These are phyloP conservation scores for Trichoderma aggressivum DNA, from an alignment of 2,329 filamentous ascomycete species.

Conservation along the genomic window DNA sequence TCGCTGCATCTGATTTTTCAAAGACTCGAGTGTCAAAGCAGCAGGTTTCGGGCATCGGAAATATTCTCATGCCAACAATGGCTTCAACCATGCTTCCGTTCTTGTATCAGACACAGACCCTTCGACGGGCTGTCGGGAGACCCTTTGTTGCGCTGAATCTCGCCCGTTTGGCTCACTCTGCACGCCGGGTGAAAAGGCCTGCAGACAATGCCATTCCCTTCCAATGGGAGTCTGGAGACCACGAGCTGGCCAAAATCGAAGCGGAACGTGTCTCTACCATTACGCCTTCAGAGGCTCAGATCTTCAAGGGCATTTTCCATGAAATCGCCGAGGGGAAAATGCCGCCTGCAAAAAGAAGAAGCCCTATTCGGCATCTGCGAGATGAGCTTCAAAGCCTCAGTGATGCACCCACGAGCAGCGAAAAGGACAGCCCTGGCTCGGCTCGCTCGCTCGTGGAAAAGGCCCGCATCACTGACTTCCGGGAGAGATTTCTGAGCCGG, in stretches of 20 bases:
- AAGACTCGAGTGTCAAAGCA: not conserved
- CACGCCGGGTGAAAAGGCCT: constrained; percentile 16
- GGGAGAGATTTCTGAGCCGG: constrained; percentile 36
- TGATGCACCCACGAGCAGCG: not conserved
- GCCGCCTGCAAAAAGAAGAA: constrained; percentile 28
- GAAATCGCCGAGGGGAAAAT: constrained; percentile 39
- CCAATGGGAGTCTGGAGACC: constrained; percentile 38
- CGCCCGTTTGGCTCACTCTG: constrained; percentile 24
- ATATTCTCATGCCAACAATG: constrained; percentile 32
- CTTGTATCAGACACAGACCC: constrained; percentile 68
- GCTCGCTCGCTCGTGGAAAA: constrained; percentile 35
- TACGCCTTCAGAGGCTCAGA: constrained; percentile 54
- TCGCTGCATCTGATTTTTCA: not conserved
- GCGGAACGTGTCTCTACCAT: constrained; percentile 46
- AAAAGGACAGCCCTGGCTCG: not conserved
- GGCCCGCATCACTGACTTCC: constrained; percentile 31
- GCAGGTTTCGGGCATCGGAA: not conserved
- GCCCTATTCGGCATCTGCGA: not conserved
- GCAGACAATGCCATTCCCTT: constrained; percentile 50
- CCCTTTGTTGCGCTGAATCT: constrained; percentile 24
- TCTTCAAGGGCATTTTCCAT: constrained; percentile 57
- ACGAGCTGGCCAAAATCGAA: constrained; percentile 16
- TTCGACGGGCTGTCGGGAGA: constrained; percentile 31
- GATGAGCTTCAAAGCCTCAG: not conserved
- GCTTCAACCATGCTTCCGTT: constrained; percentile 58